A percentile compares a stretch with the other conserved stretches of the same genome.
Conservation (phyloP, 164 flowering plant species). For the Taxillus chinensis region DNA sequence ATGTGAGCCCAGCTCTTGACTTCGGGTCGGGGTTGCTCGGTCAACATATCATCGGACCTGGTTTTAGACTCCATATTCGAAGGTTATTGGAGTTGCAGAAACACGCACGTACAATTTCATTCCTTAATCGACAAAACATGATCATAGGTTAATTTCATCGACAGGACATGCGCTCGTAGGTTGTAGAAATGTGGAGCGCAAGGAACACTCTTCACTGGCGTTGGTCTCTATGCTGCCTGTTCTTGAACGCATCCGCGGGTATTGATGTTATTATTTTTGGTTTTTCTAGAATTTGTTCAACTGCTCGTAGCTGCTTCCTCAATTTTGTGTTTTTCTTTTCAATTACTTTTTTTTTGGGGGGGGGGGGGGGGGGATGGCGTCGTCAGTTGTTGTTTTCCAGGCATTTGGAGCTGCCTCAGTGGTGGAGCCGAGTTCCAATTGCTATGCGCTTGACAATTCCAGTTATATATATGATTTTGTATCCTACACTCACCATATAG, state of each 20-base stretch:
- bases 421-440: slow-evolving; percentile 58
- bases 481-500: slow-evolving; percentile 32
- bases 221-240: neutral
- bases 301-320: neutral
- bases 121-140: neutral
- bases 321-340: slow-evolving; percentile 1
- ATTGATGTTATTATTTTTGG: neutral
- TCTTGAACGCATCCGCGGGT: slow-evolving; percentile 7
- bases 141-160: neutral
- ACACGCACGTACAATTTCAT: neutral
- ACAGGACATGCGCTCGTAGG: slow-evolving; percentile 1
- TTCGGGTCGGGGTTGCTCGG: too few relatives aligned
- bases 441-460: slow-evolving; percentile 76
- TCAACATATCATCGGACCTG: too few relatives aligned
- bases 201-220: slow-evolving; percentile 3
- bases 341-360: neutral
- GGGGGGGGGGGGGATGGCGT: too few relatives aligned
- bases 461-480: slow-evolving; percentile 81
- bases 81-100: too few relatives aligned
- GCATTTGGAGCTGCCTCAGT: slow-evolving; percentile 27
- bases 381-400: slow-evolving; percentile 30
- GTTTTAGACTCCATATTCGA: too few relatives aligned
- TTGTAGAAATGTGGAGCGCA: slow-evolving; percentile 15
- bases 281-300: neutral
- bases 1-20: too few relatives aligned